phyloP scores from a whole-genome alignment of 192 early-diverging fungal species.

The Entomortierella parvispora region DNA sequence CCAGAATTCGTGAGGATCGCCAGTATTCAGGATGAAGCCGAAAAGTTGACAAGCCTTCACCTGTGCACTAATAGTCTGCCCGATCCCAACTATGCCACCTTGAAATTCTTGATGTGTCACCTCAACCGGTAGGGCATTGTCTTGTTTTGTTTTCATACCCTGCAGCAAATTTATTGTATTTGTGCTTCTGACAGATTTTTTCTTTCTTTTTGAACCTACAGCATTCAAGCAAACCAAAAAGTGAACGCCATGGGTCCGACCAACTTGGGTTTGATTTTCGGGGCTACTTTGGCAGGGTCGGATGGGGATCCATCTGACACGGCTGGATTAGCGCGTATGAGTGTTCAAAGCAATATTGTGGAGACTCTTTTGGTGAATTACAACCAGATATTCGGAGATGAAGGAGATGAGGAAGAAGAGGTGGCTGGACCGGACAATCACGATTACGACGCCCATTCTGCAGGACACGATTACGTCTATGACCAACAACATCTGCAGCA shows the following conservation, averaged over 20 bases:
- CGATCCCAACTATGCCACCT: conserved; percentile 85
- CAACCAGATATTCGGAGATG: conserved; percentile 74
- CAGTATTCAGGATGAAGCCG: conserved; percentile 70
- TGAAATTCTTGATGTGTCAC: conserved; percentile 84
- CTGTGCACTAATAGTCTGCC: conserved; percentile 79
- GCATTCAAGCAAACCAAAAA: conserved; percentile 79
- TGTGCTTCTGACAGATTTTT: neutral
- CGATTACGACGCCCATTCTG: too few relatives aligned
- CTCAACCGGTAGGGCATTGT: conserved; percentile 70
- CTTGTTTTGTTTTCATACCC: neutral
- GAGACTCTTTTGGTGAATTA: conserved; percentile 75
- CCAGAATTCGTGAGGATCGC: conserved; percentile 76
- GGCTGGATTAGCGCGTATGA: conserved; percentile 64
- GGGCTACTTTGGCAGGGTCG: conserved; percentile 78
- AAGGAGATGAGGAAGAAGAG: conserved; percentile 43
- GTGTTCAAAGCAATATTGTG: conserved; percentile 68
- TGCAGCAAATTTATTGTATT: neutral
- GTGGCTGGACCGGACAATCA: too few relatives aligned
- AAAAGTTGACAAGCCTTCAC: conserved; percentile 74
- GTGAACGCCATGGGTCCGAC: conserved; percentile 89
- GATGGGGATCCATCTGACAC: conserved; percentile 52
- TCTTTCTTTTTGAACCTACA: conserved; percentile 19
- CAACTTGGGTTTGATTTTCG: conserved; percentile 94
- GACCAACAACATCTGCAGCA: too few relatives aligned
- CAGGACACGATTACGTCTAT: too few relatives aligned